Conservation (phyloP, 2,329 filamentous ascomycete species). For the Claviceps citrina region DNA sequence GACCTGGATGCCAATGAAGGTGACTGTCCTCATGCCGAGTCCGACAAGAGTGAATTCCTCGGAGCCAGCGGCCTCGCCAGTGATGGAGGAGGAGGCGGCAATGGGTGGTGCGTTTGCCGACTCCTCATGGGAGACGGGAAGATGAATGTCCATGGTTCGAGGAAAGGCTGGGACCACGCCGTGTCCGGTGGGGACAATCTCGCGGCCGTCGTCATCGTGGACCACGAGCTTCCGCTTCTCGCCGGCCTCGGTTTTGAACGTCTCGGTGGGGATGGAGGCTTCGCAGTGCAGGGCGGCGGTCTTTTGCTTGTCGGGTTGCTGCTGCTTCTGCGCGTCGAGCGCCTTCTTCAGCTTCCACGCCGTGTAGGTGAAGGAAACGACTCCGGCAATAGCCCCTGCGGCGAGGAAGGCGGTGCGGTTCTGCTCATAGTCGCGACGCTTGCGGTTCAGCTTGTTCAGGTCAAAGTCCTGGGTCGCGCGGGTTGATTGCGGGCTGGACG, state of each 20-base stretch:
- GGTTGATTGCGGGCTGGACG: conserved; percentile 10
- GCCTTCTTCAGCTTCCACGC: conserved; percentile 34
- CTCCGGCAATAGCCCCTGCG: conserved; percentile 33
- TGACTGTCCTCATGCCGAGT: conserved; percentile 75
- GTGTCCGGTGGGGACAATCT: conserved; percentile 70
- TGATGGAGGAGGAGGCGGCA: conserved; percentile 22
- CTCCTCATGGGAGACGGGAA: conserved; percentile 12
- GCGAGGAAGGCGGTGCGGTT: conserved; percentile 36
- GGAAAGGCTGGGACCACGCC: conserved; percentile 69
- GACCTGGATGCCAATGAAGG: conserved; percentile 77
- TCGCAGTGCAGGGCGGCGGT: conserved; percentile 30
- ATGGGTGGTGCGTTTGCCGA: conserved; percentile 15
- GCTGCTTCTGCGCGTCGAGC: conserved; percentile 17
- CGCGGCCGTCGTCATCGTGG: conserved; percentile 52
- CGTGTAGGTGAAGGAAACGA: conserved; percentile 35
- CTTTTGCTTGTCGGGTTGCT: conserved; percentile 20
- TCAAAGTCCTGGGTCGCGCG: conserved; percentile 34
- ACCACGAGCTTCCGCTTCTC: conserved; percentile 42
- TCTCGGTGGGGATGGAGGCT: conserved; percentile 24
- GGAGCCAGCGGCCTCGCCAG: conserved; percentile 28
- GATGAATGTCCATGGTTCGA: conserved; percentile 48
- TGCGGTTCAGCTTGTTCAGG: conserved; percentile 30
- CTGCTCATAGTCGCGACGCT: conserved; percentile 33
- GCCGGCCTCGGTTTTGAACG: conserved; percentile 33
- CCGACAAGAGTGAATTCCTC: conserved; percentile 83